Conservation (phyloP, 2,329 filamentous ascomycete genomes). For the Ceratocystis huliohia region DNA sequence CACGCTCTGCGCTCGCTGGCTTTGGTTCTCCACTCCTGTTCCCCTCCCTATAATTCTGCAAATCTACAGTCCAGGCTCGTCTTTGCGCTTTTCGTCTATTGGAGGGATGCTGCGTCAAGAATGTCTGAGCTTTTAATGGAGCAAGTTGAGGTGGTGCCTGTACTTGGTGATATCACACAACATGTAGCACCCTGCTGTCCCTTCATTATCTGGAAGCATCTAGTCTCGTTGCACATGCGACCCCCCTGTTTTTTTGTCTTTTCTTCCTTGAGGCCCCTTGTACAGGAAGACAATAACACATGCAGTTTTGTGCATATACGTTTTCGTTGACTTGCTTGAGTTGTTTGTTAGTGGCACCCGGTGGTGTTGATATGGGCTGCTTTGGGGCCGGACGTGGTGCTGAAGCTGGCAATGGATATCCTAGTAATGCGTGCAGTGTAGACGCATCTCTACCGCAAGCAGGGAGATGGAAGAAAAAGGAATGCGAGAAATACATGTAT, state of each 20-base stretch:
- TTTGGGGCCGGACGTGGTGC: neutral
- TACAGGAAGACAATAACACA: neutral
- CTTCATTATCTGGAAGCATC: constrained; percentile 1
- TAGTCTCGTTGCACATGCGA: neutral
- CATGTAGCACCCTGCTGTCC: neutral
- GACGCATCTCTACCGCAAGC: neutral
- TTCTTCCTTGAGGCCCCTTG: neutral
- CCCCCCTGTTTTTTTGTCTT: neutral
- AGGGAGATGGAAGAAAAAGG: neutral
- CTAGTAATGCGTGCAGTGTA: neutral
- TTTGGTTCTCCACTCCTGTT: too few relatives aligned
- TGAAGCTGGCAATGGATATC: neutral
- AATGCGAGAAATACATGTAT: neutral
- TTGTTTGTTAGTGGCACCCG: neutral
- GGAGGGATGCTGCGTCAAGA: neutral
- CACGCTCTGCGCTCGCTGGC: neutral
- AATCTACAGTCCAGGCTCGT: too few relatives aligned
- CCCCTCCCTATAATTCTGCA: too few relatives aligned
- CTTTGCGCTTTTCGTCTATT: constrained; percentile 11
- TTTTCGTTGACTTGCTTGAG: neutral
- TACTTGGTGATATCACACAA: neutral
- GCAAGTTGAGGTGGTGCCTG: neutral
- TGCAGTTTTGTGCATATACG: neutral
- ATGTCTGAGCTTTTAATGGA: constrained; percentile 1
- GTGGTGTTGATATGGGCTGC: neutral